Conservation (phyloP, 2,329 filamentous ascomycete species). For the Trichophyton rubrum region DNA sequence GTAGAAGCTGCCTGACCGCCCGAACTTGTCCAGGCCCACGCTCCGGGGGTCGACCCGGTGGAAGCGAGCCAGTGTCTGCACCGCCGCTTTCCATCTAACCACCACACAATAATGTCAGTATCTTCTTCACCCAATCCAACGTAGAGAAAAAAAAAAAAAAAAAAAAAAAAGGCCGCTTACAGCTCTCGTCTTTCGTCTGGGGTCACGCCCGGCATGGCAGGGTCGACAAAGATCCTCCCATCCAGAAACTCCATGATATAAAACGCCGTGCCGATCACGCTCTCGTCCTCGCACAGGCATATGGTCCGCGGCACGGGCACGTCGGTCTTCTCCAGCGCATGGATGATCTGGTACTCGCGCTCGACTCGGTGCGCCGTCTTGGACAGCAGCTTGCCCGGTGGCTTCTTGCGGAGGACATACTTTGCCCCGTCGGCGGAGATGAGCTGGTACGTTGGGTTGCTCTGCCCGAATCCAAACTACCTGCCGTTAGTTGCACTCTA, state of each 20-base stretch:
- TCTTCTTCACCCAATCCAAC: too few species aligned
- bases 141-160: too few species aligned
- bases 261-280: constrained; percentile 76
- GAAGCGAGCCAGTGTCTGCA: constrained; percentile 71
- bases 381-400: constrained; percentile 83
- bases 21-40: constrained; percentile 61
- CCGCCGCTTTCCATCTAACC: constrained; percentile 61
- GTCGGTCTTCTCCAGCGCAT: constrained; percentile 64
- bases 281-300: constrained; percentile 71
- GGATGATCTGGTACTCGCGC: constrained; percentile 83
- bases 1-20: constrained; percentile 67
- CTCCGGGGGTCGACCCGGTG: constrained; percentile 58
- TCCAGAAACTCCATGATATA: constrained; percentile 96
- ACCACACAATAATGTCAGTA: too few species aligned
- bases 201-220: constrained; percentile 60
- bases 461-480: constrained; percentile 93
- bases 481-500: too few species aligned
- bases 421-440: constrained; percentile 56
- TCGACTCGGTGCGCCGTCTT: constrained; percentile 94
- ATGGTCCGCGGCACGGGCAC: constrained; percentile 77
- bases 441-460: constrained; percentile 91
- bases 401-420: constrained; percentile 94
- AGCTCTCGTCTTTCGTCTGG: constrained; percentile 59
- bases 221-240: constrained; percentile 86
- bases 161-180: constrained; percentile 28